phyloP scores from a whole-genome alignment of 2,329 filamentous ascomycete species.

The Zymoseptoria tritici region DNA sequence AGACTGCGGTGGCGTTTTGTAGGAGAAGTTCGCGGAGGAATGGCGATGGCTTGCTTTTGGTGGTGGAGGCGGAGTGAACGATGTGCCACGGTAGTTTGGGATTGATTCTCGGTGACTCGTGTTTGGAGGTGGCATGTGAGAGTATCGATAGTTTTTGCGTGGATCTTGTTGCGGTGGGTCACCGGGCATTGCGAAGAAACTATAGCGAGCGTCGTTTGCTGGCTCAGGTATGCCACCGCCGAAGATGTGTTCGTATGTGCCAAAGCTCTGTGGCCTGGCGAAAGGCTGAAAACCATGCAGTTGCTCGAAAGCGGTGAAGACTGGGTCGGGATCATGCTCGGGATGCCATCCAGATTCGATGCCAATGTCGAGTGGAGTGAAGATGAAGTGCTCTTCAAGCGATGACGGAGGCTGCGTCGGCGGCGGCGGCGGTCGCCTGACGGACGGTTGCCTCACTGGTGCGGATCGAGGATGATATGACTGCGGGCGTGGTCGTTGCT shows the following conservation, averaged over 20 bases:
- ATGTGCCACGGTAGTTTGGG: background rate
- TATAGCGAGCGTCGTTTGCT: slow-evolving; percentile 8
- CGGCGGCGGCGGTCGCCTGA: slow-evolving; percentile 3
- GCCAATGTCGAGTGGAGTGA: slow-evolving; percentile 8
- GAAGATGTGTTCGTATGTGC: slow-evolving; percentile 14
- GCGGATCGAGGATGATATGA: slow-evolving; percentile 6
- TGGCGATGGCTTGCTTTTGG: background rate
- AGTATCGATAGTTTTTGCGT: slow-evolving; percentile 14
- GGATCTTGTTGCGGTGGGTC: slow-evolving; percentile 4
- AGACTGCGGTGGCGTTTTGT: slow-evolving; percentile 1
- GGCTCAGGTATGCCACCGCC: slow-evolving; percentile 3
- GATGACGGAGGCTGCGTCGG: slow-evolving; percentile 2
- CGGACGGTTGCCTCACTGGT: slow-evolving; percentile 3
- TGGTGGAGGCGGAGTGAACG: background rate
- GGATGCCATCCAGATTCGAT: slow-evolving; percentile 3
- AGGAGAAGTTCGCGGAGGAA: background rate
- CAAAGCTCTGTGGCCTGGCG: slow-evolving; percentile 3
- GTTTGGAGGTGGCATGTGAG: slow-evolving; percentile 3
- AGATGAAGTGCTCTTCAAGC: slow-evolving; percentile 11
- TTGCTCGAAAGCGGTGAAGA: slow-evolving; percentile 17
- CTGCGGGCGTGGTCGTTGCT: slow-evolving; percentile 1
- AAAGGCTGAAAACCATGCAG: slow-evolving; percentile 10
- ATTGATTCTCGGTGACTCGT: slow-evolving; percentile 1
- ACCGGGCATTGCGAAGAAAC: slow-evolving; percentile 18
- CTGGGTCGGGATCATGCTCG: slow-evolving; percentile 8